A percentile compares a stretch with the other conserved stretches of the same genome.
Conservation (phyloP, 306 rosid species). For the Cucumis cinereus region DNA sequence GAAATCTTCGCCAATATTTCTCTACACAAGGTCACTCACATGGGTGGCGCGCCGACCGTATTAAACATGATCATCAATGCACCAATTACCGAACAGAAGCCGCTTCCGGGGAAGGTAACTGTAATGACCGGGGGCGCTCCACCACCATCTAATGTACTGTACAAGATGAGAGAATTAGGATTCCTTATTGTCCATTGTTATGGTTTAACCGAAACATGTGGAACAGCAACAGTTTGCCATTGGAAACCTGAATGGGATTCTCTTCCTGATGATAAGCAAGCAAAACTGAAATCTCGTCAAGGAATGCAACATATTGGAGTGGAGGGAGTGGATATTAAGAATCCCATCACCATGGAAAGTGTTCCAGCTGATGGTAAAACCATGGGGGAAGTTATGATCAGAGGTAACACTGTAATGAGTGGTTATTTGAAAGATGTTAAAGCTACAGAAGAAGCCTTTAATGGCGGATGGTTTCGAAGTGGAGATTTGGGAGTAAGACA, state of each 20-base stretch:
- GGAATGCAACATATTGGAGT: not conserved
- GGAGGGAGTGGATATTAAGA: constrained; percentile 1
- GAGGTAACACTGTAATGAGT: constrained; percentile 2
- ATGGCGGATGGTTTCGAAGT: constrained; percentile 7
- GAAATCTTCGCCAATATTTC: constrained; percentile 21
- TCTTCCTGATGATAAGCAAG: not conserved
- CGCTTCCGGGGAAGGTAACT: not conserved
- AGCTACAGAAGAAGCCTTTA: not conserved
- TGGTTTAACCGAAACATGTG: constrained; percentile 7
- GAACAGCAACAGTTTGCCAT: not conserved
- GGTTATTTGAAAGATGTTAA: constrained; percentile 9
- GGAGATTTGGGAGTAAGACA: constrained; percentile 13
- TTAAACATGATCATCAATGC: constrained; percentile 42
- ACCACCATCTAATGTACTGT: constrained; percentile 2
- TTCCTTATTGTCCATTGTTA: not conserved
- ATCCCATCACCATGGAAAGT: not conserved
- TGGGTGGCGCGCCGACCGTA: constrained; percentile 67
- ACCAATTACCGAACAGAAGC: not conserved
- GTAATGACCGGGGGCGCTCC: constrained; percentile 1
- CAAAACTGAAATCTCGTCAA: not conserved
- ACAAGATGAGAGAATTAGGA: not conserved
- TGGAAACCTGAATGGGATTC: constrained; percentile 12
- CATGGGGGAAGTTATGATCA: constrained; percentile 2
- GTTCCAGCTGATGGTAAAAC: not conserved
- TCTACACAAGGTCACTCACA: constrained; percentile 36